These are phyloP conservation scores for Pythium dissotocum DNA, from an alignment of 352 stramenopile species.

Conservation along the genomic window DNA sequence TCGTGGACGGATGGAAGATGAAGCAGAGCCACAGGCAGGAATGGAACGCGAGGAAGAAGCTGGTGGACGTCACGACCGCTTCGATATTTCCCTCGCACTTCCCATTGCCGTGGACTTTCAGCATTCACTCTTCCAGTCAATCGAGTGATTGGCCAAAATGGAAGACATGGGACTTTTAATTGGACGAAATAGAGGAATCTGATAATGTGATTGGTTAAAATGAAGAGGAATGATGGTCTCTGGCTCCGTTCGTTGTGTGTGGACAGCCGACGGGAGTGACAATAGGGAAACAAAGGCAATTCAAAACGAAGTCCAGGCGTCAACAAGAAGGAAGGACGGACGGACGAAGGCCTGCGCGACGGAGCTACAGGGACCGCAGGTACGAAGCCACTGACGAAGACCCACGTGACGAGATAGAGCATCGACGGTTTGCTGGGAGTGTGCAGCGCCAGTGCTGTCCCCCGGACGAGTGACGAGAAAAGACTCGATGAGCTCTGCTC, in stretches of 20 bases:
- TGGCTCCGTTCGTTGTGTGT: conserved; percentile 6
- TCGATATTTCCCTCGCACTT: conserved; percentile 24
- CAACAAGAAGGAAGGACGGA: not conserved
- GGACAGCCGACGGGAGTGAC: conserved; percentile 10
- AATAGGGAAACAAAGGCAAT: not conserved
- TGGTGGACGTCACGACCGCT: conserved; percentile 3
- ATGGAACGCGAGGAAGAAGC: not conserved
- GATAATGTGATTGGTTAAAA: conserved; percentile 11
- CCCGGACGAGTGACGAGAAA: not conserved
- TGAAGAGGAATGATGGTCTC: conserved; percentile 18
- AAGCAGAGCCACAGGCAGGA: not conserved
- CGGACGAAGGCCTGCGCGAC: not conserved
- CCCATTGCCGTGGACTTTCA: not conserved
- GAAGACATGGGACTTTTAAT: not conserved
- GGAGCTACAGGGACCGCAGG: not conserved
- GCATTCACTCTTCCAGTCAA: conserved; percentile 9
- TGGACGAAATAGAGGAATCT: conserved; percentile 14
- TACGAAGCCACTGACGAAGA: not conserved
- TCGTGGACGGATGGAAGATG: not conserved
- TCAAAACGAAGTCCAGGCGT: not conserved
- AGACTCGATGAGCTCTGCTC: not conserved
- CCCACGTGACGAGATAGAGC: not conserved
- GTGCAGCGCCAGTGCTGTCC: not conserved
- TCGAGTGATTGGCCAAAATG: conserved; percentile 23
- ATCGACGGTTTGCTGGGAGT: not conserved